A percentile compares a stretch with the other conserved stretches of the same genome.
Conservation (phyloP, 768 basidiomycete genomes). For the Candolleomyces eurysporus region DNA sequence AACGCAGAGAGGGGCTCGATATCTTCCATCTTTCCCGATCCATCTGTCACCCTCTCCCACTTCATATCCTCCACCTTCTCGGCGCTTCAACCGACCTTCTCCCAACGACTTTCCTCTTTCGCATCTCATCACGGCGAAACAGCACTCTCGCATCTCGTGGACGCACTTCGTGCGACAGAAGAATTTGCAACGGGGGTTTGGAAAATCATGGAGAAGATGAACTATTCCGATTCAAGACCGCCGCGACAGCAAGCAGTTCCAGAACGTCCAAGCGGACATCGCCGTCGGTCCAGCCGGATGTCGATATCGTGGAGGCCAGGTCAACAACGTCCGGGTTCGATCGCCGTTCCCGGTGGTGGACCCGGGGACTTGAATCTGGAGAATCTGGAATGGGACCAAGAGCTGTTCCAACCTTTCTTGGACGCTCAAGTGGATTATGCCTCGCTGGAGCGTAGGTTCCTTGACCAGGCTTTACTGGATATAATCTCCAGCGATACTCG, state of each 20-base stretch:
- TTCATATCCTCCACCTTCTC: conserved; percentile 83
- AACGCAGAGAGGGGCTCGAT: conserved; percentile 71
- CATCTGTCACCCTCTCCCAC: conserved; percentile 68
- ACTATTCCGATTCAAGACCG: conserved; percentile 30
- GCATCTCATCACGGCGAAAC: conserved; percentile 61
- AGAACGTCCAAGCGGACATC: conserved; percentile 32
- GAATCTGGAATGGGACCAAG: conserved; percentile 80
- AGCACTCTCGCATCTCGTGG: conserved; percentile 69
- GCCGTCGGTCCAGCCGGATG: conserved; percentile 60
- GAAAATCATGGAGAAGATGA: conserved; percentile 75
- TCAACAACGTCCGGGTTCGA: conserved; percentile 25
- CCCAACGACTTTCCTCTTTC: conserved; percentile 73
- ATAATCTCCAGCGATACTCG: conserved; percentile 43
- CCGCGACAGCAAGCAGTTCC: conserved; percentile 9
- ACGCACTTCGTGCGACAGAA: conserved; percentile 70
- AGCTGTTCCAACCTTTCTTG: conserved; percentile 91
- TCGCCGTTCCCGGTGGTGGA: conserved; percentile 5
- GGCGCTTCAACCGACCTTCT: conserved; percentile 75
- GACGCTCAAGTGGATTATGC: conserved; percentile 88
- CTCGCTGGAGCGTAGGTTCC: conserved; percentile 66
- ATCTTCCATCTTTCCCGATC: conserved; percentile 86
- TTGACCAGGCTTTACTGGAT: conserved; percentile 57
- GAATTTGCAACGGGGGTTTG: conserved; percentile 76
- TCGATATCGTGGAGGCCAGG: conserved; percentile 61
- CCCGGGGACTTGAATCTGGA: conserved; percentile 25